Conservation (phyloP, 2,329 filamentous ascomycete genomes). For the Pezizomycotina sp. region DNA sequence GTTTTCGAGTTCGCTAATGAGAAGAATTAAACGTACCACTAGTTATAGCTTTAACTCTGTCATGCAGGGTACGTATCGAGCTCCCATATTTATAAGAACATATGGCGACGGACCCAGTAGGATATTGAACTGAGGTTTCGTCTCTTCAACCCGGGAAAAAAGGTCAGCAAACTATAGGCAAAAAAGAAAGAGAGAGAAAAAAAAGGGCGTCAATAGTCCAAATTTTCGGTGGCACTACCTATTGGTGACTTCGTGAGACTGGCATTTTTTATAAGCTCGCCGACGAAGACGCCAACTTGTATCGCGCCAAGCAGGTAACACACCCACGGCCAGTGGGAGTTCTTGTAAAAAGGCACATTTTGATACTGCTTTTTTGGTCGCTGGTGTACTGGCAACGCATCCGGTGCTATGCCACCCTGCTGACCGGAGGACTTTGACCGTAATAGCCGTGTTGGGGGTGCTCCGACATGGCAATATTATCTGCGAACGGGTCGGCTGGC, state of each 20-base stretch:
- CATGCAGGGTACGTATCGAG: conserved; percentile 87
- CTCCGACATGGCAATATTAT: conserved; percentile 18
- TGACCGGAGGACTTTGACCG: no score
- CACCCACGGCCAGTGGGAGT: conserved; percentile 56
- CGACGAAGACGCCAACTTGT: conserved; percentile 76
- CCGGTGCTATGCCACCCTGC: conserved; percentile 21
- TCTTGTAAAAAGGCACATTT: no score
- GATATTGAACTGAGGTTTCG: conserved; percentile 74
- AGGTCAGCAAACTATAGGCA: conserved; percentile 33
- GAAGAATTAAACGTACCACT: no score
- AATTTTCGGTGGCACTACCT: no score
- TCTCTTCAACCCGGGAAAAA: conserved; percentile 60
- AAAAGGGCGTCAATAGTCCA: conserved; percentile 10
- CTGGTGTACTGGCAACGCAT: conserved; percentile 15
- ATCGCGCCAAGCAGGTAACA: conserved; percentile 62
- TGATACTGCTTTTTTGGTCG: conserved; percentile 35
- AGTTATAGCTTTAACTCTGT: no score
- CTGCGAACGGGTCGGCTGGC: no score
- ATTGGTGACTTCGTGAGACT: conserved; percentile 28
- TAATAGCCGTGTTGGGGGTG: conserved; percentile 19
- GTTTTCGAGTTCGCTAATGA: no score
- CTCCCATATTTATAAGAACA: conserved; percentile 92
- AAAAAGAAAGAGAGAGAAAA: conserved; percentile 12
- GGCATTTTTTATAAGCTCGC: conserved; percentile 73
- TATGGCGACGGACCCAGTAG: conserved; percentile 92